Evolutionary conservation across 148 eudicot genomes (phyloP).

Genomic region (Vaccinium myrtillus): DNA sequence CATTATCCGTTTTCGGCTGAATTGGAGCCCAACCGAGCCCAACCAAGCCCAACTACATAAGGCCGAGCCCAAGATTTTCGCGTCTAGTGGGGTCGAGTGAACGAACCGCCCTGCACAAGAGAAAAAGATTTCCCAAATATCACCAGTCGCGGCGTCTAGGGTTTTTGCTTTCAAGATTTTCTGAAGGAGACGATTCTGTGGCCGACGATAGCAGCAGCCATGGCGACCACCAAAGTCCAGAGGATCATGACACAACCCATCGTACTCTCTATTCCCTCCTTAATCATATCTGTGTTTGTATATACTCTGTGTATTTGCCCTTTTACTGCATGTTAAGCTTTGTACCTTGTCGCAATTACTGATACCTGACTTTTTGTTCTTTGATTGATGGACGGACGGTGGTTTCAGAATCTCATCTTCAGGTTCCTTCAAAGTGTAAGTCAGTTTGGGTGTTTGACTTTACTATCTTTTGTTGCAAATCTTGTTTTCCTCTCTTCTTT

Average conservation of each 20-base stretch:
- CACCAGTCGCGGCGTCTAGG: not conserved
- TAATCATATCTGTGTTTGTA: not conserved
- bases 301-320: not conserved
- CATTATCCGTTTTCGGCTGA: too few relatives aligned
- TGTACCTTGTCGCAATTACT: not conserved
- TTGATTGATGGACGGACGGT: not conserved
- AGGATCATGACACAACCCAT: conserved; percentile 65
- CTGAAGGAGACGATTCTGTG: not conserved
- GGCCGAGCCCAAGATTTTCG: not conserved
- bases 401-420: conserved; percentile 52
- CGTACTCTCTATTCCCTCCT: conserved; percentile 16
- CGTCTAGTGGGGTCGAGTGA: not conserved
- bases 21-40: not conserved
- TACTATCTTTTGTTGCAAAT: not conserved
- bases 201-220: conserved; percentile 28
- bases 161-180: conserved; percentile 1
- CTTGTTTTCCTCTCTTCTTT: not conserved
- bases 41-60: not conserved
- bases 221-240: conserved; percentile 62
- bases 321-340: not conserved
- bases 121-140: too few relatives aligned
- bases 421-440: conserved; percentile 61
- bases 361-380: not conserved
- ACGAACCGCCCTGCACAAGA: too few relatives aligned
- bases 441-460: not conserved